phyloP scores from a whole-genome alignment of 176 grass and related monocot species.

The Tillandsia fasciculata region DNA sequence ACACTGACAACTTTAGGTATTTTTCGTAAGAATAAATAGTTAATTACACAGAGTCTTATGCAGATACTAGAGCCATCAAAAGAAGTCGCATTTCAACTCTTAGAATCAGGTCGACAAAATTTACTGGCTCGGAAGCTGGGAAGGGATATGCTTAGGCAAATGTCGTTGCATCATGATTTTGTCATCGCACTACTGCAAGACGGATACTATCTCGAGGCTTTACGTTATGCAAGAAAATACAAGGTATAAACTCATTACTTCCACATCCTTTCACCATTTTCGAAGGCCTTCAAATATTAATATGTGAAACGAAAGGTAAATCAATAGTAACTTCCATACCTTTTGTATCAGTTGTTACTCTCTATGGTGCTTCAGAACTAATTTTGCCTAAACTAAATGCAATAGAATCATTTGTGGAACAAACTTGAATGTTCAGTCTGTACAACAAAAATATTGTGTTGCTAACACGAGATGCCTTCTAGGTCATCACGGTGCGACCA shows the following conservation, averaged over 20 bases:
- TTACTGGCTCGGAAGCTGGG: constrained; percentile 53
- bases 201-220: constrained; percentile 74
- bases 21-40: neutral
- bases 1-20: too few species aligned
- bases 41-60: constrained; percentile 3
- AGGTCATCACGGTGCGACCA: constrained; percentile 88
- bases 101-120: constrained; percentile 55
- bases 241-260: constrained; percentile 36
- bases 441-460: neutral
- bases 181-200: constrained; percentile 62
- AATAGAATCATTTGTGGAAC: neutral
- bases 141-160: constrained; percentile 74
- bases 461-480: constrained; percentile 9
- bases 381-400: neutral
- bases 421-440: neutral
- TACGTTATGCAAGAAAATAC: constrained; percentile 79
- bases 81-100: constrained; percentile 80
- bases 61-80: constrained; percentile 93
- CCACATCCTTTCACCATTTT: too few species aligned
- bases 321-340: too few species aligned
- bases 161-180: constrained; percentile 75
- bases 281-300: too few species aligned
- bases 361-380: neutral
- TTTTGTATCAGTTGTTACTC: neutral
- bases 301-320: too few species aligned